Evolutionary conservation across 768 basidiomycete species (phyloP), one percentile per base, ranked within the genome.

Genomic region (Collybia nuda): DNA sequence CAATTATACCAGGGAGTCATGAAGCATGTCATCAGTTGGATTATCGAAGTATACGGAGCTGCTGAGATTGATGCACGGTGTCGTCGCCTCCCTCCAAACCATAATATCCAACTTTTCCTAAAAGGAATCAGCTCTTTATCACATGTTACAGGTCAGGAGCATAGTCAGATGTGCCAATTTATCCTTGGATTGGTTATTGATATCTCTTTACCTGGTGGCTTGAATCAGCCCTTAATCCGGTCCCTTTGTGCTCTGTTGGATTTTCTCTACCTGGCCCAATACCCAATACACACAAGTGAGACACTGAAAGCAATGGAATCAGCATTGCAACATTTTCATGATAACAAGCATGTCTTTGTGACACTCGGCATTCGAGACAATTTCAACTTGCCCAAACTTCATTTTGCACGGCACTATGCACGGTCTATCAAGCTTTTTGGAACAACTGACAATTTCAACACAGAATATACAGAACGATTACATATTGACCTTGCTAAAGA

Each of bases 401-500:
- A 73, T 47, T 60, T 50, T 6, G 21, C 64, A 5, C 21, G 44
- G 0, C 69, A 73, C 40, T 72, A 72, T 47, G 28, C 41, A 0
- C n/a, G 50, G 0, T 40, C 44, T 0, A 70, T 75, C 15, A 48
- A 60, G 35, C 32, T 53, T 11, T 59, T 59, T 46, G 69, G 66
- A 0, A 62, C 68, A 1, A 41, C 59, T 0, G 67, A 71, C 45
- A 67, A 67, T 44, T 68, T 59, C 56, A 68, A 68, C 48, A 77
- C 74, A 0, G 63, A 76, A 52, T 59, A 60, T 24, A 64, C 71
- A 1, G 73, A 78, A 51, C 59, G 67, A 0, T 60, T 74, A 0
- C 74, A 78, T 51, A 77, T 76, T 40, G 68, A 76, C 41, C 56
- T 67, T 7, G 63, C 70, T 0, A 75, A 77, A 50, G 62, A 69